Evolutionary conservation across 495 filamentous ascomycete genomes (phyloP).

Genomic region (Penicillium goetzii): DNA sequence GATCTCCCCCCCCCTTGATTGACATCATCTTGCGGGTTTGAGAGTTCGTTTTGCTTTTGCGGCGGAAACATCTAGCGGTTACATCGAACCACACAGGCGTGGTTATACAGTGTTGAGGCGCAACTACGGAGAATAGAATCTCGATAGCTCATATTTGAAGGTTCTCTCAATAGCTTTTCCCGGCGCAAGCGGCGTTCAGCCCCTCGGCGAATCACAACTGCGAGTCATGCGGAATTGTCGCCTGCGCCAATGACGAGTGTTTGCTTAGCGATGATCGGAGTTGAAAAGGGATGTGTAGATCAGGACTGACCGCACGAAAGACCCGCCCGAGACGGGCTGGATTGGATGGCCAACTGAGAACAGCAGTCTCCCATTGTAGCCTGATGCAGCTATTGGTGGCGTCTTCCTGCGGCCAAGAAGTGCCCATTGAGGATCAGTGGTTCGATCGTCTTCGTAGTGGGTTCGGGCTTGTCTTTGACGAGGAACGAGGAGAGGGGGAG

Average conservation of each 20-base stretch:
- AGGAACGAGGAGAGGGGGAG: too few species aligned
- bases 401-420: slow-evolving; percentile 5
- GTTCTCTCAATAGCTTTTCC: not conserved
- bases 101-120: not conserved
- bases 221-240: not conserved
- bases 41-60: not conserved
- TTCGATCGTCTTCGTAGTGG: not conserved
- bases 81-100: not conserved
- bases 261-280: not conserved
- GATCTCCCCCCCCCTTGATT: not conserved
- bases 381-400: slow-evolving; percentile 5
- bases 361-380: slow-evolving; percentile 9
- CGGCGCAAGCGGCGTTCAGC: not conserved
- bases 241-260: not conserved
- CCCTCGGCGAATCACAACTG: slow-evolving; percentile 7
- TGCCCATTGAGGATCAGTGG: slow-evolving; percentile 10
- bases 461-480: not conserved
- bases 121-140: not conserved
- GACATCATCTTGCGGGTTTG: not conserved
- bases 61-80: not conserved
- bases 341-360: slow-evolving; percentile 12
- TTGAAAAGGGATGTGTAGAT: slow-evolving; percentile 15
- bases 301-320: slow-evolving; percentile 16
- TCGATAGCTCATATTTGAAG: slow-evolving; percentile 9
- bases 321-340: slow-evolving; percentile 2